A percentile compares a stretch with the other conserved stretches of the same genome.
Conservation (phyloP, 2,329 filamentous ascomycete species). For the Penicillium expansum region DNA sequence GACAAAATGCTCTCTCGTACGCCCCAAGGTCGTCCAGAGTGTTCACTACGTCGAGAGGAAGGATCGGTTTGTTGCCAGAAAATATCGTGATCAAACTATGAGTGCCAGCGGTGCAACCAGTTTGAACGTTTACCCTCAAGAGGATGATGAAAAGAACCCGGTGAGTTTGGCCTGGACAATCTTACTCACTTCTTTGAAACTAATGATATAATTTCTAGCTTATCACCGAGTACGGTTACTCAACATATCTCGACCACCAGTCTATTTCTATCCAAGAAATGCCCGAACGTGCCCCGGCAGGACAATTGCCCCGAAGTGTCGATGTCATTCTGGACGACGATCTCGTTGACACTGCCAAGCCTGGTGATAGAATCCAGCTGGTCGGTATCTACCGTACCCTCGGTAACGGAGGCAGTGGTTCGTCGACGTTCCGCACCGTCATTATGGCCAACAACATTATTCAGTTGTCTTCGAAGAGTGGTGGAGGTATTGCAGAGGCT, state of each 20-base stretch:
- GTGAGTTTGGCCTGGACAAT: slow-evolving; percentile 30
- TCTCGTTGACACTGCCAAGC: slow-evolving; percentile 89
- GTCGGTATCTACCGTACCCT: slow-evolving; percentile 95
- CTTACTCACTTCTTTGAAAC: not conserved
- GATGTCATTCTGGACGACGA: slow-evolving; percentile 97
- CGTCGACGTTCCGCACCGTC: slow-evolving; percentile 90
- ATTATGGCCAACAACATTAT: slow-evolving; percentile 95
- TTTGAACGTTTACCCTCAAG: slow-evolving; percentile 87
- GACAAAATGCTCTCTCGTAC: slow-evolving; percentile 89
- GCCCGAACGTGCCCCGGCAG: slow-evolving; percentile 93
- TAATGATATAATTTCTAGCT: slow-evolving; percentile 47
- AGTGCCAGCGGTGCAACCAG: slow-evolving; percentile 80
- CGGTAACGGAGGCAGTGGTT: slow-evolving; percentile 86
- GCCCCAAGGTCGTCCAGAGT: slow-evolving; percentile 96
- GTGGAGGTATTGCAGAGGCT: slow-evolving; percentile 86
- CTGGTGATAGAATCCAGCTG: slow-evolving; percentile 90
- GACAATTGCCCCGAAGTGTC: slow-evolving; percentile 89
- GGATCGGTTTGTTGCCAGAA: slow-evolving; percentile 80
- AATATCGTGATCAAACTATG: slow-evolving; percentile 98
- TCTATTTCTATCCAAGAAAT: slow-evolving; percentile 99
- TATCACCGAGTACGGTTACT: slow-evolving; percentile 93
- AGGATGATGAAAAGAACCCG: slow-evolving; percentile 89
- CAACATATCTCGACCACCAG: slow-evolving; percentile 93
- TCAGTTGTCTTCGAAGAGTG: slow-evolving; percentile 90
- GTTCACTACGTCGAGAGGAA: slow-evolving; percentile 92